phyloP scores from a whole-genome alignment of 345 rosid species.

The Lepidium didymum region DNA sequence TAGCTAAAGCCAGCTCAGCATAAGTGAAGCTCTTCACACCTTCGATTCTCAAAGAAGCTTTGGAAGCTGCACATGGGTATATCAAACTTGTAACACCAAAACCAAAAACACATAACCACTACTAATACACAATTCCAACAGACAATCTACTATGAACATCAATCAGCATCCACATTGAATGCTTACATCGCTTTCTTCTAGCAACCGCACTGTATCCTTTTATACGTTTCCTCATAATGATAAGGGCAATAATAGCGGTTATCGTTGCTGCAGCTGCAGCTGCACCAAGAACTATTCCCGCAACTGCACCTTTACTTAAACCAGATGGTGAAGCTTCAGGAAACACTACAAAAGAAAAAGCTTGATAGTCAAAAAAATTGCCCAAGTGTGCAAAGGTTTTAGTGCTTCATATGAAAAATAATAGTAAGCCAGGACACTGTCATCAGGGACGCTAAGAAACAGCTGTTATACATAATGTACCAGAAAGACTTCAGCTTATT shows the following conservation, averaged over 20 bases:
- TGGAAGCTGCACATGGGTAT: slow-evolving; percentile 39
- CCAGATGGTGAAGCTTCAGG: slow-evolving; percentile 27
- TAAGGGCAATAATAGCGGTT: slow-evolving; percentile 59
- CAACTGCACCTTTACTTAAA: slow-evolving; percentile 54
- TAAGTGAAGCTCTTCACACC: slow-evolving; percentile 74
- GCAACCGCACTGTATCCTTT: slow-evolving; percentile 39
- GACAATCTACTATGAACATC: not conserved
- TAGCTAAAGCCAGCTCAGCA: slow-evolving; percentile 60
- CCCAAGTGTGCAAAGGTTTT: not conserved
- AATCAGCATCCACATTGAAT: not conserved
- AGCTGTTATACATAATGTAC: not conserved
- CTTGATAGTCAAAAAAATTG: not conserved
- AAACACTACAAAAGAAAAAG: slow-evolving; percentile 31
- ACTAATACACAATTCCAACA: not conserved
- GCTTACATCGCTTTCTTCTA: slow-evolving; percentile 55
- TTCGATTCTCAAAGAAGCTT: slow-evolving; percentile 54
- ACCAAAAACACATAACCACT: not conserved
- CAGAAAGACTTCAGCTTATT: not conserved
- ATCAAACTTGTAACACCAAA: slow-evolving; percentile 12
- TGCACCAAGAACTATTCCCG: slow-evolving; percentile 58
- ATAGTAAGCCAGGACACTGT: not conserved
- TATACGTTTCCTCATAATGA: slow-evolving; percentile 45
- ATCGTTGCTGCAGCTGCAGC: slow-evolving; percentile 61
- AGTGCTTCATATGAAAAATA: not conserved
- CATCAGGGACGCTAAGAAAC: not conserved